Evolutionary conservation across 1,139 yeast genomes (phyloP).

Genomic region (Blastobotrys capitulatus): DNA sequence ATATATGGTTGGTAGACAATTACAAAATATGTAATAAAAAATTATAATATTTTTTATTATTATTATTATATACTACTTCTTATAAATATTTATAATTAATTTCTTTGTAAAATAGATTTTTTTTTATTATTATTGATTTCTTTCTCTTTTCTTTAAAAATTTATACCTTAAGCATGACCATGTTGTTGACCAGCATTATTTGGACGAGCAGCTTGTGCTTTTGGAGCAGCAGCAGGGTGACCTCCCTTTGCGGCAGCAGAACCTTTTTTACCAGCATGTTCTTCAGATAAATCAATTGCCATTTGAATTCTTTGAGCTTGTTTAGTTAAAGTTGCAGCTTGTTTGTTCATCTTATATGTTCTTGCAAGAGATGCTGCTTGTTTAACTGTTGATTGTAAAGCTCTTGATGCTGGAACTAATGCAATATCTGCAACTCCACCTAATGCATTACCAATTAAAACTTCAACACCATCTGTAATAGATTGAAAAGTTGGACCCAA

Average conservation of each 20-base stretch:
- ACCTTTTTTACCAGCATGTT: neutral
- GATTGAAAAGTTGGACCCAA: constrained; percentile 31
- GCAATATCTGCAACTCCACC: constrained; percentile 25
- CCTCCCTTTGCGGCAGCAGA: neutral
- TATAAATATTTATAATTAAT: neutral
- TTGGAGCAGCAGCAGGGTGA: neutral
- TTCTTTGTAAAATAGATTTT: neutral
- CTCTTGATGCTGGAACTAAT: constrained; percentile 19
- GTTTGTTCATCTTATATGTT: constrained; percentile 13
- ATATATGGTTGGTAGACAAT: constrained; percentile 32
- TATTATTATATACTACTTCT: no score
- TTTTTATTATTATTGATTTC: neutral
- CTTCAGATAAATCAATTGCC: neutral
- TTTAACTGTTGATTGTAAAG: constrained; percentile 20
- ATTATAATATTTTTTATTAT: no score
- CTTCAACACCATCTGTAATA: constrained; percentile 32
- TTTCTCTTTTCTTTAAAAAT: no score
- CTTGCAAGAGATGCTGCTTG: constrained; percentile 19
- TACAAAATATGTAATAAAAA: constrained; percentile 31
- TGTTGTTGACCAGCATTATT: neutral
- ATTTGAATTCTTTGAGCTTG: constrained; percentile 7
- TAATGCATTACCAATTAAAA: constrained; percentile 27
- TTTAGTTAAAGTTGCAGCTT: neutral
- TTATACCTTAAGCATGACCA: neutral
- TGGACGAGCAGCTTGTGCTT: neutral